Evolutionary conservation across 805 yeast genomes (phyloP).

Genomic region (Barnettozyma populi): DNA sequence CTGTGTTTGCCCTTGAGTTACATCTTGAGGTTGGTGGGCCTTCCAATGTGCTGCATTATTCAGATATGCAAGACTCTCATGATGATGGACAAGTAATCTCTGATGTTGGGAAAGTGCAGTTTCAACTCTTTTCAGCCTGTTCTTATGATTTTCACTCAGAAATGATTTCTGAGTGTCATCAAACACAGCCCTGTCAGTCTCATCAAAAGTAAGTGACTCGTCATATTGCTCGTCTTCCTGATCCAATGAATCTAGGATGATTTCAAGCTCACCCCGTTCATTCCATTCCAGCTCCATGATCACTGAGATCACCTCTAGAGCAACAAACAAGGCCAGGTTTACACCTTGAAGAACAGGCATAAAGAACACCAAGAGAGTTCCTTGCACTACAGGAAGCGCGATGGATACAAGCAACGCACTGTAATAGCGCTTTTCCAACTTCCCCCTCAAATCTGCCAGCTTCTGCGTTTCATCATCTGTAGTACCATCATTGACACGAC

Average conservation of each 20-base stretch:
- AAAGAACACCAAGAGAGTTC: neutral
- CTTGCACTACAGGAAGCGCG: neutral
- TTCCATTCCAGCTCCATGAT: constrained; percentile 1
- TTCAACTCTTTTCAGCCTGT: neutral
- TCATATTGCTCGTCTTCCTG: neutral
- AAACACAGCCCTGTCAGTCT: neutral
- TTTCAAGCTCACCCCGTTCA: neutral
- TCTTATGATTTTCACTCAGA: neutral
- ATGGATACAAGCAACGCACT: neutral
- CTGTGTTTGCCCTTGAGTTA: neutral
- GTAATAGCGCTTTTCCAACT: neutral
- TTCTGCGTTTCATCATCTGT: neutral
- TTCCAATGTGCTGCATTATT: neutral
- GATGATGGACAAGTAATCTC: neutral
- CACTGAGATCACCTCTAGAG: neutral
- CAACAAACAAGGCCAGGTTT: neutral
- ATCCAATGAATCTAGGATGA: neutral
- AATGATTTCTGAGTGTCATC: neutral
- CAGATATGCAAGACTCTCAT: neutral
- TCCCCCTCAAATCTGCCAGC: neutral
- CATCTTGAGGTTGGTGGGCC: neutral
- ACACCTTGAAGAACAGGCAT: neutral
- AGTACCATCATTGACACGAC: neutral
- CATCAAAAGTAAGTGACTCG: neutral
- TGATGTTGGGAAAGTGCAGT: neutral